phyloP scores from a whole-genome alignment of 2,329 filamentous ascomycete genomes.

The Colletotrichum neosansevieriae region DNA sequence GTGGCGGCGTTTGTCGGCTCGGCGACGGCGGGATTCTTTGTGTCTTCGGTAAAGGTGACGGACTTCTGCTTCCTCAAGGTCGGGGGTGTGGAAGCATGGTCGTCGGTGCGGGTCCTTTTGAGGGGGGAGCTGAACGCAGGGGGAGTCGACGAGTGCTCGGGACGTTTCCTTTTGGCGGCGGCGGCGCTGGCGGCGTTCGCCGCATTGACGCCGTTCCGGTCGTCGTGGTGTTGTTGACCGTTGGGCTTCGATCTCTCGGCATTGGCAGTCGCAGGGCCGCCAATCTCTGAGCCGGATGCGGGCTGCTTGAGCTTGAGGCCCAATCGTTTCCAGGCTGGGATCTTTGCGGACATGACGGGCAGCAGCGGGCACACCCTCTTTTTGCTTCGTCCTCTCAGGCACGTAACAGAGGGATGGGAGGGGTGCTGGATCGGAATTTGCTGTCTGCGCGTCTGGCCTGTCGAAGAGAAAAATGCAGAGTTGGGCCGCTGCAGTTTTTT shows the following conservation, averaged over 20 bases:
- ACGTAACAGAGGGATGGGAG: conserved; percentile 23
- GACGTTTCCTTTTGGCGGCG: conserved; percentile 43
- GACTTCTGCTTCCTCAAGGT: conserved; percentile 55
- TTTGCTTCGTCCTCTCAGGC: conserved; percentile 16
- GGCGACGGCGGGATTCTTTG: conserved; percentile 47
- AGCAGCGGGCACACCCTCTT: conserved; percentile 44
- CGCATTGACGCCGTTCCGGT: conserved; percentile 36
- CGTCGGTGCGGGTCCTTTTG: conserved; percentile 47
- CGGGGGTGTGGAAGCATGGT: conserved; percentile 37
- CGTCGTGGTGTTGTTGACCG: conserved; percentile 40
- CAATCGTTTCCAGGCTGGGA: conserved; percentile 72
- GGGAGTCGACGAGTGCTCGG: conserved; percentile 36
- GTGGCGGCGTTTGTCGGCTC: conserved; percentile 37
- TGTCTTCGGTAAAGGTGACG: conserved; percentile 62
- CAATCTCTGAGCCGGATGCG: conserved; percentile 43
- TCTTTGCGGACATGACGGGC: conserved; percentile 57
- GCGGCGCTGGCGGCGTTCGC: conserved; percentile 39
- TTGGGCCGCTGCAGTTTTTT: conserved; percentile 34
- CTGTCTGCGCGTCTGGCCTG: conserved; percentile 32
- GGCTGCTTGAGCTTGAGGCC: conserved; percentile 70
- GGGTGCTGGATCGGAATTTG: conserved; percentile 32
- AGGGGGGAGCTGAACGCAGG: conserved; percentile 42
- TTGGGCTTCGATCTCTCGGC: conserved; percentile 44
- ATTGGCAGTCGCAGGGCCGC: conserved; percentile 32
- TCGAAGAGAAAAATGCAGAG: conserved; percentile 21